phyloP scores from a whole-genome alignment of 2,329 filamentous ascomycete species.

The Talaromyces sp. region DNA sequence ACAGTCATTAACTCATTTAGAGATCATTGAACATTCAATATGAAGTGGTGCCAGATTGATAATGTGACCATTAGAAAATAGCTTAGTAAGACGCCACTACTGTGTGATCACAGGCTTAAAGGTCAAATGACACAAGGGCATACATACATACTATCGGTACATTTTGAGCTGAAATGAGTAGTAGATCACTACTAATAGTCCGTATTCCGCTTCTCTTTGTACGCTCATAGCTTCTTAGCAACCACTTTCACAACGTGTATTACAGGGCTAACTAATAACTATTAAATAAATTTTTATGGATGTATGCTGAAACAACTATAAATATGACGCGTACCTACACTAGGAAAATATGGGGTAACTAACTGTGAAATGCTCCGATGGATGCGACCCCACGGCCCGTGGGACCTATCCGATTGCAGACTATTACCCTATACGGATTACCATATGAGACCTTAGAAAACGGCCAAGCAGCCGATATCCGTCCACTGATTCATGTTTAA shows the following conservation, averaged over 20 bases:
- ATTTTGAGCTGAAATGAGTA: background rate
- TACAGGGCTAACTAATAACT: no score
- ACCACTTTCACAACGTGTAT: no score
- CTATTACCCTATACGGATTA: background rate
- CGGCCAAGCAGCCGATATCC: background rate
- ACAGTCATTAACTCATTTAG: background rate
- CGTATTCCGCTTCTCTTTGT: background rate
- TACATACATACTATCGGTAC: background rate
- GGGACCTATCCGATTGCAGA: background rate
- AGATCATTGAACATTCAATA: background rate
- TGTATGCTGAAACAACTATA: background rate
- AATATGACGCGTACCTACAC: background rate
- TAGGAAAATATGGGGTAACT: background rate
- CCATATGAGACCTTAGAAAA: background rate
- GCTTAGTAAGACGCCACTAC: background rate
- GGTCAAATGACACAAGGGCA: background rate
- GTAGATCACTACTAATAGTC: background rate
- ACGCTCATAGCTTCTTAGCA: background rate
- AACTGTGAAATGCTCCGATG: background rate
- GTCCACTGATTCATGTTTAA: background rate
- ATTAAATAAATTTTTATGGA: background rate
- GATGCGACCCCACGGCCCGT: background rate
- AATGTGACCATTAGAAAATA: background rate
- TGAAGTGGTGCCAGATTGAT: background rate
- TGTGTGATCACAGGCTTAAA: background rate